phyloP scores from a whole-genome alignment of 345 rosid species.

The Lagerstroemia speciosa region DNA sequence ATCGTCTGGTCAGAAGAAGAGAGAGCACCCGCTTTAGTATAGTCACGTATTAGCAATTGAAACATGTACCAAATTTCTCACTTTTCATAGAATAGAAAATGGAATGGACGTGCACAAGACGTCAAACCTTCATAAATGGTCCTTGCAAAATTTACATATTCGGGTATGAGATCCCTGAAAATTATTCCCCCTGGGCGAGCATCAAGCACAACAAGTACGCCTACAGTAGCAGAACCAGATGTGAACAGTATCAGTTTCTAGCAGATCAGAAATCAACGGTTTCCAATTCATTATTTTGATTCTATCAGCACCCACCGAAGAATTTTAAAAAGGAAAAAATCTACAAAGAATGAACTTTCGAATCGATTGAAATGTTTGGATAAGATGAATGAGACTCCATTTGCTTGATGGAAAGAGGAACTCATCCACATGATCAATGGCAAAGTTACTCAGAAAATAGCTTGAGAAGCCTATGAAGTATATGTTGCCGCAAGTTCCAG shows the following conservation, averaged over 20 bases:
- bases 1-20: slow-evolving; percentile 11
- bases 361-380: neutral
- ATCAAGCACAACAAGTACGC: slow-evolving; percentile 77
- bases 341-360: neutral
- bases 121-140: slow-evolving; percentile 84
- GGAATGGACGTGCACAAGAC: slow-evolving; percentile 2
- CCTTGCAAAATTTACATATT: slow-evolving; percentile 54
- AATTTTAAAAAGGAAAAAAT: neutral
- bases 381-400: neutral
- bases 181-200: slow-evolving; percentile 79
- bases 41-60: neutral
- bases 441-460: neutral
- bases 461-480: neutral
- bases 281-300: neutral
- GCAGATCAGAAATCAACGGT: neutral
- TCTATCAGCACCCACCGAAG: neutral
- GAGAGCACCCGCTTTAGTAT: neutral
- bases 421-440: neutral
- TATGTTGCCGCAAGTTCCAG: neutral
- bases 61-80: neutral
- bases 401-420: neutral
- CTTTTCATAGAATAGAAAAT: neutral
- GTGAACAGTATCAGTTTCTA: slow-evolving; percentile 1
- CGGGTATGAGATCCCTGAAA: slow-evolving; percentile 71
- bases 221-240: slow-evolving; percentile 21